Percentiles rank a stretch among this genome's conserved stretches.
These are phyloP conservation scores for Babjeviella inositovora DNA, from an alignment of 805 yeast genomes.

Conservation along the genomic window DNA sequence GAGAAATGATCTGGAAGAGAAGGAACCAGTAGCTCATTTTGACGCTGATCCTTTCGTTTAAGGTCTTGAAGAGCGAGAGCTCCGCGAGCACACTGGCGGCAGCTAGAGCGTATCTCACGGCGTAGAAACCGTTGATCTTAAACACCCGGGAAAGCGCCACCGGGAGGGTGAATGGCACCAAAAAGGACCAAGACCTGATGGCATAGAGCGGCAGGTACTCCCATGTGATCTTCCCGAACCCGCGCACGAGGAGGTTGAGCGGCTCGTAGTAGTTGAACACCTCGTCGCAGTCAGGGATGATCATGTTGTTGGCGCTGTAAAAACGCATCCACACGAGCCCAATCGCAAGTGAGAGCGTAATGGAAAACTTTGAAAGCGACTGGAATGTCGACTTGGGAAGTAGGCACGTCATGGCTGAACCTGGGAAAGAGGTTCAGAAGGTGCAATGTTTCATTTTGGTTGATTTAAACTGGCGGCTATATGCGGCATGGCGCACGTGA, in stretches of 20 bases:
- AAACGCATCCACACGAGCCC: constrained; percentile 6
- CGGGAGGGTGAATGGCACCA: constrained; percentile 25
- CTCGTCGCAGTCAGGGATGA: constrained; percentile 88
- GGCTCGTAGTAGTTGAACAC: constrained; percentile 93
- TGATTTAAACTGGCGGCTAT: no score
- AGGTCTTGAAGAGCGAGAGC: constrained; percentile 18
- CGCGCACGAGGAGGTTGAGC: constrained; percentile 56
- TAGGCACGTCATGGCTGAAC: no score
- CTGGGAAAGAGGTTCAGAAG: no score
- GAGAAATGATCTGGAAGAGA: constrained; percentile 40
- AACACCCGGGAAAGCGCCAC: constrained; percentile 8
- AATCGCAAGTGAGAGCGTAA: no score
- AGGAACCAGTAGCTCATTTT: constrained; percentile 43
- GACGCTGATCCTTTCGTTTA: constrained; percentile 8
- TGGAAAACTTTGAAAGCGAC: no score
- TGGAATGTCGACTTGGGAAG: no score
- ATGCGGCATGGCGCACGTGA: no score
- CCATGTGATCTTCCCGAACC: constrained; percentile 92
- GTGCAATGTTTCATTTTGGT: no score
- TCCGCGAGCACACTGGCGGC: constrained; percentile 31
- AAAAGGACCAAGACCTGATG: constrained; percentile 73
- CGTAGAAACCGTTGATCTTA: constrained; percentile 27
- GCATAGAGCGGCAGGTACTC: constrained; percentile 87
- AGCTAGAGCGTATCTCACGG: constrained; percentile 28
- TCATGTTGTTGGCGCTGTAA: constrained; percentile 34